phyloP scores from a whole-genome alignment of 768 basidiomycete species.

The Podaxis pistillaris region DNA sequence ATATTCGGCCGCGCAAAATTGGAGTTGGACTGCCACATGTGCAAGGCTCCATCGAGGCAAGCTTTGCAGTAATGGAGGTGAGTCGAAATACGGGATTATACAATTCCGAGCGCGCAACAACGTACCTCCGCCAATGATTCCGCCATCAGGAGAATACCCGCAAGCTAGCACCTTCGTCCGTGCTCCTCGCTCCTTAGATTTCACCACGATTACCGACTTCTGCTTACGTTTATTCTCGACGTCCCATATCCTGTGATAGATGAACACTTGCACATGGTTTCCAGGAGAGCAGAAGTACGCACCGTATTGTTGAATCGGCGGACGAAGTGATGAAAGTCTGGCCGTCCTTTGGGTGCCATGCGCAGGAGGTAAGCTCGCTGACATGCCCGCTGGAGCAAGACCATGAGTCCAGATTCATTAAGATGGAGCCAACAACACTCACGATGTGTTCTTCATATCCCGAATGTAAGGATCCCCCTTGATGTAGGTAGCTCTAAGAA shows the following conservation, averaged over 20 bases:
- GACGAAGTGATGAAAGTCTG: constrained; percentile 88
- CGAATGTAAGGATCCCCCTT: constrained; percentile 99
- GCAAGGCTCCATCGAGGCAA: constrained; percentile 88
- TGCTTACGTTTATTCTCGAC: constrained; percentile 90
- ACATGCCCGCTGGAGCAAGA: constrained; percentile 78
- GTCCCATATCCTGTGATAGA: constrained; percentile 81
- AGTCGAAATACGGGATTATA: constrained; percentile 18
- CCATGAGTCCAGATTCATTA: constrained; percentile 1
- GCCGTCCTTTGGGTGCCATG: constrained; percentile 89
- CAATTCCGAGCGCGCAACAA: constrained; percentile 14
- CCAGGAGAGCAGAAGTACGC: constrained; percentile 11
- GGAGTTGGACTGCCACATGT: constrained; percentile 89
- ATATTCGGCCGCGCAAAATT: constrained; percentile 93
- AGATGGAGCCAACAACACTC: constrained; percentile 28
- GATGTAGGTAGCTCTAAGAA: constrained; percentile 70
- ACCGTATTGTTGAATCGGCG: constrained; percentile 96
- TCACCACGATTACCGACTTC: constrained; percentile 94
- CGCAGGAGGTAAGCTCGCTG: constrained; percentile 82
- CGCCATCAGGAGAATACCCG: constrained; percentile 88
- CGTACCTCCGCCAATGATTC: constrained; percentile 82
- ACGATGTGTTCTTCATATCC: constrained; percentile 99
- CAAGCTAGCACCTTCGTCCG: constrained; percentile 89
- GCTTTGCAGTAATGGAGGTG: constrained; percentile 41
- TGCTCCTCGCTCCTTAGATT: constrained; percentile 92
- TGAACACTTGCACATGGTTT: constrained; percentile 3